A percentile compares a stretch with the other conserved stretches of the same genome.
These are phyloP conservation scores for Lactuca sativa DNA, from an alignment of 129 eudicot species.

Conservation along the genomic window DNA sequence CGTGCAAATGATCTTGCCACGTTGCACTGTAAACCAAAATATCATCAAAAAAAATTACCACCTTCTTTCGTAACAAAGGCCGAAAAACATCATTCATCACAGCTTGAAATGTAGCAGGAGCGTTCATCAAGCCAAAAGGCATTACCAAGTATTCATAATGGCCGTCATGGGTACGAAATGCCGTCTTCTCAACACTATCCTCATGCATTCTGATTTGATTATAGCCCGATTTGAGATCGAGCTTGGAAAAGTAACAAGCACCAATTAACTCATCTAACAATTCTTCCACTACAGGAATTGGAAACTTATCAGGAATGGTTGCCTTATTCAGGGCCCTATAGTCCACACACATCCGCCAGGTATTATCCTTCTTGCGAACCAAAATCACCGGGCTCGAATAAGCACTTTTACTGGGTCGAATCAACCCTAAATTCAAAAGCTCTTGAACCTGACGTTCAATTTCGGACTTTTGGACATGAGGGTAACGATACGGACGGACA, in stretches of 20 bases:
- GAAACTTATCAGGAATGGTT: constrained; percentile 11
- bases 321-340: not conserved
- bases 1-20: not conserved
- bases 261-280: not conserved
- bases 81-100: not conserved
- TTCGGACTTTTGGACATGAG: not conserved
- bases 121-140: not conserved
- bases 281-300: not conserved
- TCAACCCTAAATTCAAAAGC: not conserved
- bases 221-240: not conserved
- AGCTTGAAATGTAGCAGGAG: not conserved
- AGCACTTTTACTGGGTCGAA: not conserved
- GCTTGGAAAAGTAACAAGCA: not conserved
- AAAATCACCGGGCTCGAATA: not conserved
- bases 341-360: constrained; percentile 22
- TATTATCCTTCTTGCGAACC: not conserved
- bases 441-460: not conserved
- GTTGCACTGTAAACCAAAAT: not conserved
- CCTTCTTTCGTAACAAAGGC: not conserved
- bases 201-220: not conserved
- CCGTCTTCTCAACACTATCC: not conserved
- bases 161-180: not conserved
- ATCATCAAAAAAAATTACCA: not conserved
- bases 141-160: too few species aligned
- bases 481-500: constrained; percentile 1